Evolutionary conservation across 2,329 filamentous ascomycete species (phyloP), one percentile per base, ranked within the genome.

Genomic region (Curvularia lunata): DNA sequence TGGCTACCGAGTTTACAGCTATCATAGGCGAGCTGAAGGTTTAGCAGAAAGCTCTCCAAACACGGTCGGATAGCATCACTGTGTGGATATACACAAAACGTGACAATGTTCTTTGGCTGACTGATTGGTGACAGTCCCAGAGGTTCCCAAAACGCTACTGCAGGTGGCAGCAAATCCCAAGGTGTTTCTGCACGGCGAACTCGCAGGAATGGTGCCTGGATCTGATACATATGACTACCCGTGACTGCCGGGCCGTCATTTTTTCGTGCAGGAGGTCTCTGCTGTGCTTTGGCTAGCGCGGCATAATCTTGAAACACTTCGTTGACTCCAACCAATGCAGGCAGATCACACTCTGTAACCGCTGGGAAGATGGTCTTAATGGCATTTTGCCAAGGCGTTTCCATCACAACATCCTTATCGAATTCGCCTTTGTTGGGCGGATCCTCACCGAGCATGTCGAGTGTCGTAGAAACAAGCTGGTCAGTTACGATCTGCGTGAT

Each of bases 71-170:
- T 79, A 1, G 88, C 87, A 27, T 85, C 84, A 66, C 85, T 85
- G 49, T 84, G 80, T 0, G 91, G 91, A 62, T 88, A 90, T 1
- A 95, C 80, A 69, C 89, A 91, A 47, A 91, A 84, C 0, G 87
- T 84, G 34, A 84, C 82, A 28, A 95, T 79, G 59, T 94, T 86
- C 73, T 96, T 96, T 7, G 81, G 70, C 0, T 90, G 89, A 57
- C 86, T 86, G 8, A 86, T 85, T 3, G 91, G 91, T 1, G 86
- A 86, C 1, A 96, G 81, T 0, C 91, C 90, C 18, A 96, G 79
- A 46, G 88, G 87, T 70, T 95, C 91, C 92, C 91, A 96, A 69
- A 95, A 96, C 1, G 84, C 79, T 19, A 94, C 79, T 0, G 90
- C 89, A 0, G 91, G 85, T 1, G 91, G 90, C 21, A 94, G 80